phyloP scores from a whole-genome alignment of 2,329 filamentous ascomycete species.

The Fusarium odoratissimum region DNA sequence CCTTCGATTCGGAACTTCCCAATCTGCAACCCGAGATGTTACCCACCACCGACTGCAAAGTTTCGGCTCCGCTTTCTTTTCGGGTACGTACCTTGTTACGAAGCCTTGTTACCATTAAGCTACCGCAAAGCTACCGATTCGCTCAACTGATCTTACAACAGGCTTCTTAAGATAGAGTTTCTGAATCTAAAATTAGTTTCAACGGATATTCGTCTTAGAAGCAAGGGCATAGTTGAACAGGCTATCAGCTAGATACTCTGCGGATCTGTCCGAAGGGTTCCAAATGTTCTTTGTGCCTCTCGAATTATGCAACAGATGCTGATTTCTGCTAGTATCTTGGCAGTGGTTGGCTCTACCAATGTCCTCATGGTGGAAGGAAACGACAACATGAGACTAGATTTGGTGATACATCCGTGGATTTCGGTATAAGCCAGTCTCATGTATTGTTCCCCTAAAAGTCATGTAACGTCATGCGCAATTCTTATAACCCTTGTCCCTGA shows the following conservation, averaged over 20 bases:
- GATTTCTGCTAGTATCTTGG: background rate
- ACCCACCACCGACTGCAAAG: background rate
- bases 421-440: background rate
- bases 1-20: background rate
- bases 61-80: background rate
- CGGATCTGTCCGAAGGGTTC: background rate
- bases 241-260: background rate
- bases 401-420: background rate
- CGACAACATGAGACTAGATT: no score
- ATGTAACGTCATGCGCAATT: background rate
- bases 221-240: background rate
- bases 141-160: background rate
- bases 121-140: background rate
- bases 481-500: background rate
- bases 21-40: background rate
- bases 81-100: no score
- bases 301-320: background rate
- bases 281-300: rapidly evolving
- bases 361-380: background rate
- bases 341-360: background rate
- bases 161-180: background rate
- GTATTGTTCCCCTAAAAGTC: background rate
- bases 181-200: background rate
- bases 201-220: background rate
- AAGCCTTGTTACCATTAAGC: background rate